These are phyloP conservation scores for Exophiala spinifera DNA, from an alignment of 2,329 filamentous ascomycete species.

Conservation along the genomic window DNA sequence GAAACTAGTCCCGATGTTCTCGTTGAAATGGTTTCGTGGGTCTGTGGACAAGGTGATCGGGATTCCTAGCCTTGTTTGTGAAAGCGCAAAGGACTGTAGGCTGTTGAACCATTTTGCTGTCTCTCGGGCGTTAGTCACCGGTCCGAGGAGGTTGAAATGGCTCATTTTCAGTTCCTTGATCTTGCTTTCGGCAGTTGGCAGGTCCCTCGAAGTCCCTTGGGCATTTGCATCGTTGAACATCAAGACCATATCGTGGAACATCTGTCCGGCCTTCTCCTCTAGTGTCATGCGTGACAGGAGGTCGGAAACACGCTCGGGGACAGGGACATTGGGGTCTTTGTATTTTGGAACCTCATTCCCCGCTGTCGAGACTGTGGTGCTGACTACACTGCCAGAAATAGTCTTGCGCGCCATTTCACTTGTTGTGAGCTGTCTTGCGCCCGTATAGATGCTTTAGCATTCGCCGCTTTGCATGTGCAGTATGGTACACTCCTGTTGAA, in stretches of 20 bases:
- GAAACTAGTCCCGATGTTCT: constrained; percentile 40
- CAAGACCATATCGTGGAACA: constrained; percentile 48
- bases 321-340: neutral
- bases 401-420: no score
- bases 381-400: no score
- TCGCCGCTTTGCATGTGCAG: no score
- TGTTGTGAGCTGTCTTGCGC: no score
- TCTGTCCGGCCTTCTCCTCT: constrained; percentile 68
- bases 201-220: neutral
- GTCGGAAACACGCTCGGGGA: constrained; percentile 8
- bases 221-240: neutral
- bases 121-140: neutral
- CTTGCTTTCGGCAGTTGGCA: neutral
- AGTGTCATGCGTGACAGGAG: constrained; percentile 70
- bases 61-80: constrained; percentile 11
- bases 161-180: constrained; percentile 1
- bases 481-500: no score
- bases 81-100: neutral
- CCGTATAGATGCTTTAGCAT: no score
- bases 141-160: constrained; percentile 8
- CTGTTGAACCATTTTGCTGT: constrained; percentile 2
- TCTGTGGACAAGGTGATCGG: constrained; percentile 18
- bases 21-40: constrained; percentile 15
- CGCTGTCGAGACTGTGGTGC: neutral
- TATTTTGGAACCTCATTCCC: neutral